Base-by-base conservation (phyloP, 345 rosid species). In the Carallia pectinifolia region DNA sequence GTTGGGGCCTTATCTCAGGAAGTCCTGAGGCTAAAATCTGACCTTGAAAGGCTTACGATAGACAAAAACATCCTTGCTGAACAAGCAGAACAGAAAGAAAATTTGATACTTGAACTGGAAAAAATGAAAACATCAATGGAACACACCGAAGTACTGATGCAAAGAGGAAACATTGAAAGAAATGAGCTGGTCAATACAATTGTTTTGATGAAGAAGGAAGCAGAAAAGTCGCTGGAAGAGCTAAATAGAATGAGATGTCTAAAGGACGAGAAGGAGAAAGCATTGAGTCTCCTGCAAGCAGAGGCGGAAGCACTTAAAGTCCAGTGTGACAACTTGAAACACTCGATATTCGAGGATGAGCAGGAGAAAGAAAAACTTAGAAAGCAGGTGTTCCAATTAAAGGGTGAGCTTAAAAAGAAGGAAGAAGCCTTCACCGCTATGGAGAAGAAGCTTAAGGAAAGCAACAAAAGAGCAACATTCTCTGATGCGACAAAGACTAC, bases 331-430 rank as follows among this genome's bases (percentile, higher is more conserved):
- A 83, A 83, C 70, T 70, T 88, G 82, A 85, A 85, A 63, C 76
- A 73, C 62, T 75, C 87, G 16, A 58, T 87, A 29, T 58, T 71
- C 7, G 87, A 75, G 73, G 86, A 84, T 65, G 96, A 89, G 67
- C 5, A 60, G 50, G 95, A 87, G 84, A 91, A 89, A 52, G 95
- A 91, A 79, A 85, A 83, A 19, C 83, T 88, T 53, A 85, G 72
- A 79, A 87, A 81, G 78, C 88, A 91, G 68, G 80, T 85, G 6
- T 66, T 71, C 62, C 83, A 83, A 72, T 66, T 87, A 65, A 87
- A 80, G 84, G 83, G 84, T 53, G 95, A 91, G 73, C 82, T 91
- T 54, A 83, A 83, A 86, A 87, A 83, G 82, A 89, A 85, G 80
- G 90, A 88, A 53, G 89, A 81, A 40, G 85, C 79, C 37, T 67